Conservation (phyloP, 768 basidiomycete genomes). For the Pleurotus ostreatus region DNA sequence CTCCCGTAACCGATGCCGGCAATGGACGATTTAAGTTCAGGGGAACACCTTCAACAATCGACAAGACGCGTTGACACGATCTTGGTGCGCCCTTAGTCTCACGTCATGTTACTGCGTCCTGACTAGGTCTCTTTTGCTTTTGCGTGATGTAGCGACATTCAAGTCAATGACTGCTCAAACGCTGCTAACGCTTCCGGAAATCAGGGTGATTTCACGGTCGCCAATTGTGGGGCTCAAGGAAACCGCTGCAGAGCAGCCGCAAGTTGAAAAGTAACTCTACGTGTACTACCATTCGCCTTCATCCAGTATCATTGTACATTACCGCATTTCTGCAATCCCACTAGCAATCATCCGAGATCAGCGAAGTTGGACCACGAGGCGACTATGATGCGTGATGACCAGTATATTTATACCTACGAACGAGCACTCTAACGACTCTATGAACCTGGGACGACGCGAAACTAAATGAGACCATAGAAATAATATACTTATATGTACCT, state of each 20-base stretch:
- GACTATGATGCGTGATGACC: too few relatives aligned
- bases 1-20: conserved; percentile 35
- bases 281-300: too few relatives aligned
- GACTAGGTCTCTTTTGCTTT: not conserved
- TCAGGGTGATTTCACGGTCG: conserved; percentile 41
- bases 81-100: conserved; percentile 29
- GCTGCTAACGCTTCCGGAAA: conserved; percentile 50
- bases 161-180: conserved; percentile 57
- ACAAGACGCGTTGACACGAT: conserved; percentile 41
- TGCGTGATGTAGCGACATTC: conserved; percentile 36
- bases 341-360: too few relatives aligned
- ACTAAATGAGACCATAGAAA: too few relatives aligned
- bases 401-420: too few relatives aligned
- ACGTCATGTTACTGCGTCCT: not conserved
- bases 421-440: too few relatives aligned
- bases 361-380: too few relatives aligned
- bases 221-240: conserved; percentile 42
- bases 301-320: too few relatives aligned
- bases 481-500: too few relatives aligned
- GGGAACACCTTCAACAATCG: conserved; percentile 47
- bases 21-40: conserved; percentile 44
- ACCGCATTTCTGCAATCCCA: too few relatives aligned
- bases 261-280: too few relatives aligned
- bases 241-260: conserved; percentile 32
- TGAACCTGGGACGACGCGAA: too few relatives aligned